phyloP scores from a whole-genome alignment of 306 rosid species.

The Phaseolus lunatus region DNA sequence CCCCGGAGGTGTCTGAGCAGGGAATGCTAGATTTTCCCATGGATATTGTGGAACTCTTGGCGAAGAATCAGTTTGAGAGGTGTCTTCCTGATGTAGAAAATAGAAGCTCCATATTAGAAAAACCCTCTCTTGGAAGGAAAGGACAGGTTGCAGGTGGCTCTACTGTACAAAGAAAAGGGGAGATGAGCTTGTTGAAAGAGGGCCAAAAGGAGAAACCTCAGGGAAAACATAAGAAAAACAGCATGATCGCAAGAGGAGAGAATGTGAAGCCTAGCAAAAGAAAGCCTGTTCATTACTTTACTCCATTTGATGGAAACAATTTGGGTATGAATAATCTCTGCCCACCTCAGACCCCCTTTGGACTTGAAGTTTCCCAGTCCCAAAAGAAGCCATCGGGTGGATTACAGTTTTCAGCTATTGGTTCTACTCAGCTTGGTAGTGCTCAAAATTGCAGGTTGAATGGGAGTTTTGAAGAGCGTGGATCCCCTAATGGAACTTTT shows the following conservation, averaged over 20 bases:
- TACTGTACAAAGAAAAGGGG: slow-evolving; percentile 48
- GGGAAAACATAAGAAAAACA: slow-evolving; percentile 57
- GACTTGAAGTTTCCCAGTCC: slow-evolving; percentile 59
- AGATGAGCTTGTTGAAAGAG: slow-evolving; percentile 52
- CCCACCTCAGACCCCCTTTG: slow-evolving; percentile 57
- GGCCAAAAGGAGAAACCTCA: slow-evolving; percentile 58
- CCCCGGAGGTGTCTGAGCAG: slow-evolving; percentile 57
- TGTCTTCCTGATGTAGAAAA: slow-evolving; percentile 66
- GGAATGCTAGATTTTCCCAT: slow-evolving; percentile 80
- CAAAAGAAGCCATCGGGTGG: slow-evolving; percentile 66
- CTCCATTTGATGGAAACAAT: slow-evolving; percentile 55
- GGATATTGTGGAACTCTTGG: slow-evolving; percentile 97
- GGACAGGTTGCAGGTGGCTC: slow-evolving; percentile 52
- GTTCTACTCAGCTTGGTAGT: slow-evolving; percentile 60
- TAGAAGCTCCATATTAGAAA: slow-evolving; percentile 48
- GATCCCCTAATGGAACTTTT: slow-evolving; percentile 56
- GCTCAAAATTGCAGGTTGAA: slow-evolving; percentile 61
- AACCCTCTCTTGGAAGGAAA: slow-evolving; percentile 55
- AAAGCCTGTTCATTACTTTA: slow-evolving; percentile 57
- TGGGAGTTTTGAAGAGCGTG: slow-evolving; percentile 56
- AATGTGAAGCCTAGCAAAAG: slow-evolving; percentile 60
- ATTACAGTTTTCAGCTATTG: slow-evolving; percentile 60
- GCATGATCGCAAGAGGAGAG: slow-evolving; percentile 50
- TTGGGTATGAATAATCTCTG: slow-evolving; percentile 48
- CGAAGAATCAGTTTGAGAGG: slow-evolving; percentile 86